Percentiles rank a stretch among this genome's conserved stretches.
These are phyloP conservation scores for Fragilaria crotonensis DNA, from an alignment of 108 stramenopile genomes.

Conservation along the genomic window DNA sequence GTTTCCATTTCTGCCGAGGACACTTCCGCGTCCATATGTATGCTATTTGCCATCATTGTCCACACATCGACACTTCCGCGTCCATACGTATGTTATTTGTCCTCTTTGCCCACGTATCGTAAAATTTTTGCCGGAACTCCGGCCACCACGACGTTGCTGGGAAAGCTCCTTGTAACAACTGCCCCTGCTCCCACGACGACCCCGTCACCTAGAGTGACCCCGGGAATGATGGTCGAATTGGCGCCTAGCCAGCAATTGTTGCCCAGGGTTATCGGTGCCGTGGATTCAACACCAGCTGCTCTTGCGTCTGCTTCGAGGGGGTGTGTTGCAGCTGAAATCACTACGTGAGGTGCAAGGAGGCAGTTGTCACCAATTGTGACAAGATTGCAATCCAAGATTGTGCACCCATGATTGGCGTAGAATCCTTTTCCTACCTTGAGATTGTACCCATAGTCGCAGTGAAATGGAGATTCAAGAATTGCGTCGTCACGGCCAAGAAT, in stretches of 20 bases:
- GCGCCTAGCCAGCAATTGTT: conserved; percentile 63
- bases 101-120: no score
- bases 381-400: conserved; percentile 42
- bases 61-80: no score
- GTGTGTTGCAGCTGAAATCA: conserved; percentile 45
- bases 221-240: conserved; percentile 40
- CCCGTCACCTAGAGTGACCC: conserved; percentile 38
- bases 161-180: conserved; percentile 43
- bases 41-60: no score
- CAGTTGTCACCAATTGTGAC: conserved; percentile 44
- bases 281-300: conserved; percentile 26
- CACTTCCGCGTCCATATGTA: no score
- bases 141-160: conserved; percentile 27
- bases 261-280: conserved; percentile 41
- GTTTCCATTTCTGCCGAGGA: no score
- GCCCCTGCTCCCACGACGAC: conserved; percentile 48
- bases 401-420: conserved; percentile 59
- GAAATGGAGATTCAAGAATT: conserved; percentile 47
- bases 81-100: no score
- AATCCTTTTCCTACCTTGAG: conserved; percentile 38
- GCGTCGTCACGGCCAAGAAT: conserved; percentile 7
- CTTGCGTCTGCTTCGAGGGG: conserved; percentile 33
- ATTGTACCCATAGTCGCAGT: conserved; percentile 52
- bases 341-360: conserved; percentile 41
- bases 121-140: conserved; percentile 51